These are phyloP conservation scores for Fusarium anthophilum DNA, from an alignment of 2,329 filamentous ascomycete species.

Conservation along the genomic window DNA sequence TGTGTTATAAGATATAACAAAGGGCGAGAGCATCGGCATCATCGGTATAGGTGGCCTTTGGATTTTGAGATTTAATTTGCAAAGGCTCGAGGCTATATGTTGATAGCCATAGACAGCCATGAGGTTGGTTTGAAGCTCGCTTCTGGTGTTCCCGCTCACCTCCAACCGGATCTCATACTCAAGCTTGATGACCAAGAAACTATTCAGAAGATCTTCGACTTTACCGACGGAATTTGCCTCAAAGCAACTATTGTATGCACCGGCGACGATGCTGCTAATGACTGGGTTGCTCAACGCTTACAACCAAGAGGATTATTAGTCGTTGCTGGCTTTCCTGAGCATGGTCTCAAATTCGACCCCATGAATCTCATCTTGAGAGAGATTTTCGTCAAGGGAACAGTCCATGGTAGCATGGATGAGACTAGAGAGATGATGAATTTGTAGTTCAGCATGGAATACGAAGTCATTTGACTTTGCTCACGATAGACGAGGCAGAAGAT, in stretches of 20 bases:
- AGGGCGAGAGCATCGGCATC: conserved; percentile 17
- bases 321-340: conserved; percentile 23
- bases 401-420: conserved; percentile 29
- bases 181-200: conserved; percentile 2
- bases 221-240: conserved; percentile 25
- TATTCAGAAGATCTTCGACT: conserved; percentile 16
- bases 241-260: conserved; percentile 26
- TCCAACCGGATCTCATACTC: conserved; percentile 29
- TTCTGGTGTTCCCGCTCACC: conserved; percentile 23
- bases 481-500: conserved; percentile 23
- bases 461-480: conserved; percentile 22
- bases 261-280: conserved; percentile 22
- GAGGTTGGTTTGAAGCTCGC: conserved; percentile 24
- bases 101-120: conserved; percentile 42
- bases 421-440: conserved; percentile 20
- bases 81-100: conserved; percentile 40
- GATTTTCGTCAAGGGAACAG: conserved; percentile 22
- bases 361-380: conserved; percentile 26
- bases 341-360: conserved; percentile 30
- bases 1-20: not conserved
- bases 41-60: conserved; percentile 42
- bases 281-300: conserved; percentile 26
- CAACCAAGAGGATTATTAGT: conserved; percentile 23
- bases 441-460: conserved; percentile 15
- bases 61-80: conserved; percentile 42